phyloP scores from a whole-genome alignment of 768 basidiomycete species.

The Russula abietina region DNA sequence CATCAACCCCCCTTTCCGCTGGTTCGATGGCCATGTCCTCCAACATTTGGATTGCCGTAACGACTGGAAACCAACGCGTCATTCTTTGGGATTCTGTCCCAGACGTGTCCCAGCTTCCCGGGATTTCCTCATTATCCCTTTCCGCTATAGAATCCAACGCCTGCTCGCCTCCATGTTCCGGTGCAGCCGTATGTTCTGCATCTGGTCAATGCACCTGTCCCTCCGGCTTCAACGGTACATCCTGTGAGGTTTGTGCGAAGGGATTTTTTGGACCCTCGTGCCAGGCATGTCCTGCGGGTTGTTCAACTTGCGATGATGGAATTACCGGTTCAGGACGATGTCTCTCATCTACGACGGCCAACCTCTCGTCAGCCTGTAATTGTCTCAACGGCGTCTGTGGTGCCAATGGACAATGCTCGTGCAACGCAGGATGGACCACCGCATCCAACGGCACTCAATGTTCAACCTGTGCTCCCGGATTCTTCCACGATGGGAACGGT shows the following conservation, averaged over 20 bases:
- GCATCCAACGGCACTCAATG: constrained; percentile 70
- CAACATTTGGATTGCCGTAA: constrained; percentile 63
- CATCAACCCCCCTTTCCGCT: constrained; percentile 39
- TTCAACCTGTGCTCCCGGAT: constrained; percentile 66
- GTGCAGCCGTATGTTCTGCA: constrained; percentile 63
- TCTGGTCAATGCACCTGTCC: constrained; percentile 69
- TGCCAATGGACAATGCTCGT: constrained; percentile 61
- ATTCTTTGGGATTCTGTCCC: constrained; percentile 78
- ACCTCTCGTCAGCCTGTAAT: constrained; percentile 64
- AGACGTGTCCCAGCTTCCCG: constrained; percentile 64
- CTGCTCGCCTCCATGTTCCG: constrained; percentile 72
- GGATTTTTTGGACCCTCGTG: constrained; percentile 77
- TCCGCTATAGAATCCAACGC: constrained; percentile 64
- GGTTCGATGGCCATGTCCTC: constrained; percentile 63
- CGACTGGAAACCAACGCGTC: constrained; percentile 52
- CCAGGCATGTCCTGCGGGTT: constrained; percentile 61
- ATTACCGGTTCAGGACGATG: constrained; percentile 74
- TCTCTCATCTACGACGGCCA: constrained; percentile 42
- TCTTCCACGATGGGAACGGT: constrained; percentile 74
- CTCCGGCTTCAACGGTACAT: constrained; percentile 66
- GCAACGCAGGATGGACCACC: constrained; percentile 70
- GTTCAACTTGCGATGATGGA: constrained; percentile 70
- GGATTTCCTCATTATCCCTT: constrained; percentile 47
- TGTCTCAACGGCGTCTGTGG: constrained; percentile 79
- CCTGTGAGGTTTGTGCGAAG: constrained; percentile 70